Conservation (phyloP, 108 stramenopile species). For the Skeletonema marinoi region DNA sequence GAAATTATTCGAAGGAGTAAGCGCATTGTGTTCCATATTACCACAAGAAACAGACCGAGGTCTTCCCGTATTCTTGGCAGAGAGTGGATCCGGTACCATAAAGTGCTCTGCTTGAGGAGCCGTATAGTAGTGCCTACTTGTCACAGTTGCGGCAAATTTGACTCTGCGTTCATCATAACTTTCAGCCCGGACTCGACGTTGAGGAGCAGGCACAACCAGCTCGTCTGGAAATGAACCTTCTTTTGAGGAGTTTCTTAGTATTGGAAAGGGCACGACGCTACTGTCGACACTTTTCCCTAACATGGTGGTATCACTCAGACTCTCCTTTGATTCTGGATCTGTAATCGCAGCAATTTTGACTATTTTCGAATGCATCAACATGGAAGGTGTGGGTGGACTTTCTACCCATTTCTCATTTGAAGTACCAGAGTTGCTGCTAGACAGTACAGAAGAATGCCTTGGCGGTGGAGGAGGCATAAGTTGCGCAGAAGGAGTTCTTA, state of each 20-base stretch:
- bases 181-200: conserved; percentile 12
- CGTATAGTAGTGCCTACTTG: neutral
- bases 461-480: conserved; percentile 35
- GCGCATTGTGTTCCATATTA: neutral
- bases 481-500: conserved; percentile 6
- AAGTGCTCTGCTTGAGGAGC: conserved; percentile 3
- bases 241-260: neutral
- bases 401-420: neutral
- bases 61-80: neutral
- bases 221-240: neutral
- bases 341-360: neutral
- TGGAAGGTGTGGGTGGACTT: neutral
- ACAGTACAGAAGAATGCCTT: neutral
- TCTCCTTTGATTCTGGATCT: neutral
- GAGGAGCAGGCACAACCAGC: neutral
- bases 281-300: neutral
- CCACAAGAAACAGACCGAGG: neutral
- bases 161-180: conserved; percentile 14
- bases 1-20: neutral
- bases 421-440: neutral
- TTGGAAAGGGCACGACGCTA: neutral
- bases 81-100: neutral
- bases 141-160: neutral
- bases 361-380: neutral
- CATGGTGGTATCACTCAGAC: neutral